A percentile compares a stretch with the other conserved stretches of the same genome.
phyloP scores from a whole-genome alignment of 768 basidiomycete species.

The Jaapia argillacea region DNA sequence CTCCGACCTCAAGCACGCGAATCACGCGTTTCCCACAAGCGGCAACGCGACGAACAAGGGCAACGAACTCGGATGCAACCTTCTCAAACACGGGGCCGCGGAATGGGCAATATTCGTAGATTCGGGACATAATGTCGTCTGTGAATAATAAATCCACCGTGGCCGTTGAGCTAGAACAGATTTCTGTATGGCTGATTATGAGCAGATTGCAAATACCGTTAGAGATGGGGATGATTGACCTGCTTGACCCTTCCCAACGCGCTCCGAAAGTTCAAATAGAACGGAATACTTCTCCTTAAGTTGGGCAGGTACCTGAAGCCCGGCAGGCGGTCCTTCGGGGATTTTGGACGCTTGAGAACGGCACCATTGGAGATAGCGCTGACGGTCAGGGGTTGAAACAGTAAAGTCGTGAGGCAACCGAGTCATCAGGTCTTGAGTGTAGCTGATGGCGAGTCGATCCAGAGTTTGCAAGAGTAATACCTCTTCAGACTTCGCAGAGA shows the following conservation, averaged over 20 bases:
- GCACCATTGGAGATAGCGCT: constrained; percentile 3
- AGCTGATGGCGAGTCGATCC: neutral
- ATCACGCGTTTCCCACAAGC: constrained; percentile 11
- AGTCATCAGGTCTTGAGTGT: neutral
- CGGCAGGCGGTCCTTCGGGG: neutral
- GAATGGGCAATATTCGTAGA: constrained; percentile 10
- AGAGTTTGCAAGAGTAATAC: neutral
- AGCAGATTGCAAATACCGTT: neutral
- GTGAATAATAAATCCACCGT: constrained; percentile 9
- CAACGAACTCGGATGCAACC: constrained; percentile 3
- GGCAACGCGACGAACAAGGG: constrained; percentile 3
- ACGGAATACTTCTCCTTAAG: neutral
- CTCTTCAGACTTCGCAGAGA: neutral
- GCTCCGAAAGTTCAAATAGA: neutral
- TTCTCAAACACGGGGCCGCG: constrained; percentile 7
- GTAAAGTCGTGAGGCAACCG: neutral
- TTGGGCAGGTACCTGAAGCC: neutral
- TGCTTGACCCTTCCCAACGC: neutral
- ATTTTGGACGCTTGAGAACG: neutral
- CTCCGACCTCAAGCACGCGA: constrained; percentile 12
- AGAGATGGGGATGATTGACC: neutral
- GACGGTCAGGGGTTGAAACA: neutral
- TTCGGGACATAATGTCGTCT: constrained; percentile 10
- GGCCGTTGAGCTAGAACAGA: constrained; percentile 4
- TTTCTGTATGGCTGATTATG: neutral